A percentile compares a stretch with the other conserved stretches of the same genome.
These are phyloP conservation scores for Moesziomyces parantarcticus DNA, from an alignment of 1,284 basidiomycete species.

Conservation along the genomic window DNA sequence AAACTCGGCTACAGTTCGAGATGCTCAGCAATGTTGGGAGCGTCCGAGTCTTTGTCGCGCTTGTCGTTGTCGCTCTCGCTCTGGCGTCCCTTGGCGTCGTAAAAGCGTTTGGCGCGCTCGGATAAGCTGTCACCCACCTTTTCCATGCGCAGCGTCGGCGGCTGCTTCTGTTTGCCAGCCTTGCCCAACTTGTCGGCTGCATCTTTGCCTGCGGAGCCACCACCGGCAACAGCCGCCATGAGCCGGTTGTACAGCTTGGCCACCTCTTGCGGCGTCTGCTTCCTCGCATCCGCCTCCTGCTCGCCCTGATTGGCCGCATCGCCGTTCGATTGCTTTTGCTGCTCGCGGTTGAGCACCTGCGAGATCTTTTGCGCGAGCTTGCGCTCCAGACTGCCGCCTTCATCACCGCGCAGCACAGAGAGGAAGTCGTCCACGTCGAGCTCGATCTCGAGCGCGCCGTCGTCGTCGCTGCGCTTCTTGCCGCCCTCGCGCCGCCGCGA, in stretches of 20 bases:
- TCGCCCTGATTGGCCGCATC: neutral
- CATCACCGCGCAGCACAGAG: conserved; percentile 18
- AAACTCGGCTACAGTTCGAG: conserved; percentile 16
- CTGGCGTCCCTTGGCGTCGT: conserved; percentile 27
- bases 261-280: conserved; percentile 16
- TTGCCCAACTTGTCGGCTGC: neutral
- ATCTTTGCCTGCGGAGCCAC: neutral
- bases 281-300: neutral
- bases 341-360: conserved; percentile 12
- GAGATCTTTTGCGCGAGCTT: conserved; percentile 38
- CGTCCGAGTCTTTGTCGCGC: neutral
- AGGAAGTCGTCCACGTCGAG: conserved; percentile 39
- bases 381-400: conserved; percentile 14
- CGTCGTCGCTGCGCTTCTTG: conserved; percentile 26
- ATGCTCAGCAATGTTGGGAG: conserved; percentile 8
- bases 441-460: conserved; percentile 21
- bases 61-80: neutral
- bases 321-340: conserved; percentile 10
- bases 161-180: neutral
- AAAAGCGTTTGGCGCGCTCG: conserved; percentile 47
- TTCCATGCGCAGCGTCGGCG: conserved; percentile 24
- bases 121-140: conserved; percentile 44
- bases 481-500: conserved; percentile 9
- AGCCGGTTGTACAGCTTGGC: conserved; percentile 14
- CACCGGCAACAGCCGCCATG: conserved; percentile 13